Evolutionary conservation across 305 asterid genomes (phyloP), one percentile per base, ranked within the genome.

Genomic region (Caryopteris hybrid): DNA sequence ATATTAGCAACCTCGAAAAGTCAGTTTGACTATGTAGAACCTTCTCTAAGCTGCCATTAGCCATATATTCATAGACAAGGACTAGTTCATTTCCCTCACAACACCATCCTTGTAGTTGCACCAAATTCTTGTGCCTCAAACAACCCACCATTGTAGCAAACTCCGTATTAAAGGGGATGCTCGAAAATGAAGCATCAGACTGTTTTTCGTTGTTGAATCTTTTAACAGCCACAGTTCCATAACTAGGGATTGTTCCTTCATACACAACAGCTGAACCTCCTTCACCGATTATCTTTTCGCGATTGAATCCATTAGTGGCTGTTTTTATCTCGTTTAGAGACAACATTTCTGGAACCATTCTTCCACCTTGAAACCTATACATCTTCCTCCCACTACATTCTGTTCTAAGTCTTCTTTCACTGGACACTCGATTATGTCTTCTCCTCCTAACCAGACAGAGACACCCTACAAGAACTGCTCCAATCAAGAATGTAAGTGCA

Each of bases 191-290:
- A 18, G 84, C 22, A 50, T 75, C 76, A 0, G 65, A 17, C 21
- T 17, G 64, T 52, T 38, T 76, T 14, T 77, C 91, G 1, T 76
- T 82, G 60, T 61, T 74, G 81, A 91, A 87, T 23, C 95, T 77
- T 52, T 87, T 91, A 13, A 91, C 73, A 0, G 96, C 96, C 22
- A 91, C 96, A 13, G 81, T 12, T 12, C 95, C 98, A 51, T 61
- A 73, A 39, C 78, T 73, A 1, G 93, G 85, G 51, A 91, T 85
- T 4, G 71, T 62, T 2, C 95, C 96, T 73, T 81, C 86, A 16
- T 91, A 89, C 4, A 91, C 98, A 2, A 87, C 84, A 6, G 96
- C 94, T 0, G 96, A 89, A n/a, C 84, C 95, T 13, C 98, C 98
- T 78, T 84, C 88, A 0, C 96, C 96, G 0, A 91, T 83, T 20